Evolutionary conservation across 2,329 filamentous ascomycete species (phyloP).

Genomic region (Hirsutella minnesotensis): DNA sequence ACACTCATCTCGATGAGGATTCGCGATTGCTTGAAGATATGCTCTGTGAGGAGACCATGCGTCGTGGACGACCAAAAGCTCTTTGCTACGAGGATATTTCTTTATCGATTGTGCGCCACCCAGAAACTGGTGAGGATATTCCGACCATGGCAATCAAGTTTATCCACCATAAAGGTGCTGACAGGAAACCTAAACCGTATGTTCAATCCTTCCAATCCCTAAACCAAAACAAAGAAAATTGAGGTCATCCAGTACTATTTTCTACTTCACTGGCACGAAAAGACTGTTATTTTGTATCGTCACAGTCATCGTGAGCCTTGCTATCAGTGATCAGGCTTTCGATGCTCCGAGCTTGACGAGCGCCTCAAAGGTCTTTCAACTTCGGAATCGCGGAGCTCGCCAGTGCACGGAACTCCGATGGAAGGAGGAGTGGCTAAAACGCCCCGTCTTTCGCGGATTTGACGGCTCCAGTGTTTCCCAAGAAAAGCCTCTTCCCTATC

Average conservation of each 20-base stretch:
- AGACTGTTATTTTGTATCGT: slow-evolving; percentile 15
- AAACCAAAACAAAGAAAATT: slow-evolving; percentile 1
- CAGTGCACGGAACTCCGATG: not conserved
- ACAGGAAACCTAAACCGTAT: slow-evolving; percentile 10
- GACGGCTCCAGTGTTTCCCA: too few species aligned
- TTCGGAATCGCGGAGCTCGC: not conserved
- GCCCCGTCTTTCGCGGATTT: not conserved
- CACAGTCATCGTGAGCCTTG: too few species aligned
- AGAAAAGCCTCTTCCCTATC: too few species aligned
- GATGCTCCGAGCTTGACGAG: not conserved
- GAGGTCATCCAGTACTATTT: slow-evolving; percentile 11
- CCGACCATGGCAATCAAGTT: slow-evolving; percentile 1
- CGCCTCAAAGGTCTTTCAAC: not conserved
- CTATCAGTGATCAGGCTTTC: not conserved
- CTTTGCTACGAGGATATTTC: slow-evolving; percentile 19
- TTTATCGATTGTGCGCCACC: slow-evolving; percentile 17
- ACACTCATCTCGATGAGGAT: too few species aligned
- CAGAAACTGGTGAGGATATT: slow-evolving; percentile 9
- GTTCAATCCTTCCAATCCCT: too few species aligned
- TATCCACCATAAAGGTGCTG: slow-evolving; percentile 15
- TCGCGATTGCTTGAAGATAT: too few species aligned
- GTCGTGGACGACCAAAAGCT: slow-evolving; percentile 13
- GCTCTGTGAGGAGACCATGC: slow-evolving; percentile 6
- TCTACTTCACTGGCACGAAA: slow-evolving; percentile 13
- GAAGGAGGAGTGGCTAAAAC: slow-evolving; percentile 3